Evolutionary conservation across 2,329 filamentous ascomycete genomes (phyloP).

Genomic region (Paraphoma sp.): DNA sequence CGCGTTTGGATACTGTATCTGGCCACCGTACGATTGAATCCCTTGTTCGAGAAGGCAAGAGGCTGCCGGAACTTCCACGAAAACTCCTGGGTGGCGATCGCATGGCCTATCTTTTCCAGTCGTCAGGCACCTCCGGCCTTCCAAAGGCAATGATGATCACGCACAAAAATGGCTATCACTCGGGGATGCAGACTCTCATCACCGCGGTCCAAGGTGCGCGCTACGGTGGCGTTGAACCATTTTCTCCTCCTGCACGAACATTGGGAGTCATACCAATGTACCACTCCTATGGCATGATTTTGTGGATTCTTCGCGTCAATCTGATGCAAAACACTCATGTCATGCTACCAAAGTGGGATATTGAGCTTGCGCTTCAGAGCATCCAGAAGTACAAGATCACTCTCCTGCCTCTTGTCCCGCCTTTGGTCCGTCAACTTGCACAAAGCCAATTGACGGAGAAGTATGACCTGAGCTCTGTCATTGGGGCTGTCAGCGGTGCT

Average conservation of each 20-base stretch:
- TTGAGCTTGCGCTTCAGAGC: slow-evolving; percentile 31
- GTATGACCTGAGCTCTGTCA: slow-evolving; percentile 34
- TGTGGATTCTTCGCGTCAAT: slow-evolving; percentile 39
- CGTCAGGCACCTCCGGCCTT: slow-evolving; percentile 36
- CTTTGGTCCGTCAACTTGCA: slow-evolving; percentile 35
- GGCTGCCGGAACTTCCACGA: slow-evolving; percentile 21
- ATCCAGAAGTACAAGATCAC: slow-evolving; percentile 38
- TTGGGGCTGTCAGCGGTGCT: slow-evolving; percentile 29
- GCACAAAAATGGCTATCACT: slow-evolving; percentile 34
- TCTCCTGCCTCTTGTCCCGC: slow-evolving; percentile 33
- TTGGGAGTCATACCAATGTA: slow-evolving; percentile 40
- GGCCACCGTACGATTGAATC: slow-evolving; percentile 33
- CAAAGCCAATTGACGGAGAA: slow-evolving; percentile 33
- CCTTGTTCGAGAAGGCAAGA: slow-evolving; percentile 26
- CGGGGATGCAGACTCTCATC: slow-evolving; percentile 34
- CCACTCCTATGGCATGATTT: slow-evolving; percentile 42
- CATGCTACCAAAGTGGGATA: slow-evolving; percentile 36
- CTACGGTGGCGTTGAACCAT: slow-evolving; percentile 27
- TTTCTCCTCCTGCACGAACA: slow-evolving; percentile 16
- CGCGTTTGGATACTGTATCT: slow-evolving; percentile 18
- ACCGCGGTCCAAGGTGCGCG: slow-evolving; percentile 28
- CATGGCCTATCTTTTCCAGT: slow-evolving; percentile 40
- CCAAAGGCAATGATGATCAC: slow-evolving; percentile 46
- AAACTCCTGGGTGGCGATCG: slow-evolving; percentile 31
- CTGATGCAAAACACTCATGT: slow-evolving; percentile 28